Evolutionary conservation across 768 basidiomycete species (phyloP), one percentile per base, ranked within the genome.

Genomic region (Lactifluus echinatus): DNA sequence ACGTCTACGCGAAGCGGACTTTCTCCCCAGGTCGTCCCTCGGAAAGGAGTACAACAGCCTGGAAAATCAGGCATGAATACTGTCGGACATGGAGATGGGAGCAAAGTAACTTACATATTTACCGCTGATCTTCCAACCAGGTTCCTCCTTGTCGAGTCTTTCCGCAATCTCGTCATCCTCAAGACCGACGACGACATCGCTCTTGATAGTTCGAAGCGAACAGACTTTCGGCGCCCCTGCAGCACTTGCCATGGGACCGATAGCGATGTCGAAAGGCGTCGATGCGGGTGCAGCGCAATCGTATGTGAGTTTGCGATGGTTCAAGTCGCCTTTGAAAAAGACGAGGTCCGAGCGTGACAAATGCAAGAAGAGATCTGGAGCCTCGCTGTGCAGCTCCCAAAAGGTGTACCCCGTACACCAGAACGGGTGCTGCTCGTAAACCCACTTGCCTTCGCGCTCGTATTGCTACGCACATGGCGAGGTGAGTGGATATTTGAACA

Each of bases 361-460:
- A 69, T 95, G 86, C 52, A 95, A 79, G 79, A 95, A 97, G 49
- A 96, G 73, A 76, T 92, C 91, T 2, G 90, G 91, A 0, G 89
- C 89, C 69, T 93, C 89, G 58, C 76, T 75, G 61, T 84, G 86
- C 45, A 91, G 70, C 53, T 91, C 87, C 89, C 90, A 93, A 75
- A 83, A 95, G 39, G 92, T 94, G 74, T 90, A 94, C 6, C 93
- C 93, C n/a, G 91, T 90, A 69, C 90, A 93, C 90, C 90, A 93
- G 77, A 90, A 93, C 10, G 89, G 87, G 64, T 93, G 91, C 65
- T 92, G 87, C 70, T 96, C 93, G 69, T 94, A 95, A 31, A 91
- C 82, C 90, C 91, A 95, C 74, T 82, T 90, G 36, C 91, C 90
- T 67, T 95, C 86, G 67, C 80, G 86, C 71, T 91, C 91, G 68